phyloP scores from a whole-genome alignment of 129 eudicot species.

The Pseudognaphalium luteoalbum region DNA sequence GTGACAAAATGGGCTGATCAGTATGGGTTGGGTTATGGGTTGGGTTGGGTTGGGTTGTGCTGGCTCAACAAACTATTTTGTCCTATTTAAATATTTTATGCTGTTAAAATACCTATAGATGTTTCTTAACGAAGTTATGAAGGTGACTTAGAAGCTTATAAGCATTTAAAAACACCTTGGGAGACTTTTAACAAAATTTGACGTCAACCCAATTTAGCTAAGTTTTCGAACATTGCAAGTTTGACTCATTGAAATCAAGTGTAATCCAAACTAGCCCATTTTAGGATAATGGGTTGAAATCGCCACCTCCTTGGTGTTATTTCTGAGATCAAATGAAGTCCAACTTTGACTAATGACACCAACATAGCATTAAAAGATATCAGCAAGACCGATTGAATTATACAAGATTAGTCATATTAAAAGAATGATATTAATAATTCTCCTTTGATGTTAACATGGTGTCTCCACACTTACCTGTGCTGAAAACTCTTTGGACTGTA shows the following conservation, averaged over 20 bases:
- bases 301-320: not conserved
- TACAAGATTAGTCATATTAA: not conserved
- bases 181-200: not conserved
- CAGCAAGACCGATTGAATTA: not conserved
- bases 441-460: not conserved
- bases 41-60: not conserved
- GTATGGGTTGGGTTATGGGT: not conserved
- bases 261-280: not conserved
- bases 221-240: not conserved
- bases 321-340: not conserved
- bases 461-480: constrained; percentile 64
- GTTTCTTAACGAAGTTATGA: not conserved
- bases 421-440: not conserved
- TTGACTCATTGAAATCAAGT: not conserved
- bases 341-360: not conserved
- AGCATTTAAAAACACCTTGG: too few species aligned
- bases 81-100: not conserved
- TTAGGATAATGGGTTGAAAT: not conserved
- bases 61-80: not conserved
- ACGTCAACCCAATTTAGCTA: not conserved
- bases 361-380: not conserved
- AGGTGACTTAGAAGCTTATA: not conserved
- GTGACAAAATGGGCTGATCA: not conserved
- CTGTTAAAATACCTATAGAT: too few species aligned
- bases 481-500: constrained; percentile 94